Conservation (phyloP, 2,329 filamentous ascomycete genomes). For the Leptographium procerum region DNA sequence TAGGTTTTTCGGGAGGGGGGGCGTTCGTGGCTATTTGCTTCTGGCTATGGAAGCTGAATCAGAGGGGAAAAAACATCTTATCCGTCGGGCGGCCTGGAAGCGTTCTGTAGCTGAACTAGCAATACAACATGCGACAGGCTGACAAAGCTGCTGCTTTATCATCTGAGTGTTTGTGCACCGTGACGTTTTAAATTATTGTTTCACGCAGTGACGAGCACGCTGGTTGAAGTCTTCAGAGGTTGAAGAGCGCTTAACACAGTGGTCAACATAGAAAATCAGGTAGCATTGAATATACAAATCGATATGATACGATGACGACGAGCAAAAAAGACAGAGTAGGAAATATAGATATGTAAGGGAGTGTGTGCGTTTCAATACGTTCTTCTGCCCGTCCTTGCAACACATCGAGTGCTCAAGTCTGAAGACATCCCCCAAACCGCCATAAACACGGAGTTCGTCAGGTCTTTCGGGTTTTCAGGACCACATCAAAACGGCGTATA, state of each 20-base stretch:
- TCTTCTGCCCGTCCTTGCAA: background rate
- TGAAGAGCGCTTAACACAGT: background rate
- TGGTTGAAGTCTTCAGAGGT: background rate
- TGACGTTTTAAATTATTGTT: too few relatives aligned
- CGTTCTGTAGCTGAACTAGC: background rate
- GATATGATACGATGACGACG: background rate
- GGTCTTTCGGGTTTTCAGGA: background rate
- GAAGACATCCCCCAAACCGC: background rate
- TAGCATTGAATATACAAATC: background rate
- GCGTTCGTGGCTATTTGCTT: background rate
- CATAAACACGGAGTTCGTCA: background rate
- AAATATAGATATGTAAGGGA: background rate
- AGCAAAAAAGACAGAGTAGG: background rate
- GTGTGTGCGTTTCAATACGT: background rate
- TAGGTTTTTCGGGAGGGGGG: background rate
- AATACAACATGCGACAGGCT: background rate
- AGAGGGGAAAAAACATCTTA: background rate
- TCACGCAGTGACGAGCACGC: background rate
- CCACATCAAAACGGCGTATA: background rate
- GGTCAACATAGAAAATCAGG: background rate
- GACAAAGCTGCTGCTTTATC: background rate
- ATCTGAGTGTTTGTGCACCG: background rate
- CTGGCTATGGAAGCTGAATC: background rate
- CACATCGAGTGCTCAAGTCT: background rate
- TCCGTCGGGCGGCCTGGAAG: background rate